Base-by-base conservation (phyloP, 2,329 filamentous ascomycete genomes). In the Monilinia polystroma region DNA sequence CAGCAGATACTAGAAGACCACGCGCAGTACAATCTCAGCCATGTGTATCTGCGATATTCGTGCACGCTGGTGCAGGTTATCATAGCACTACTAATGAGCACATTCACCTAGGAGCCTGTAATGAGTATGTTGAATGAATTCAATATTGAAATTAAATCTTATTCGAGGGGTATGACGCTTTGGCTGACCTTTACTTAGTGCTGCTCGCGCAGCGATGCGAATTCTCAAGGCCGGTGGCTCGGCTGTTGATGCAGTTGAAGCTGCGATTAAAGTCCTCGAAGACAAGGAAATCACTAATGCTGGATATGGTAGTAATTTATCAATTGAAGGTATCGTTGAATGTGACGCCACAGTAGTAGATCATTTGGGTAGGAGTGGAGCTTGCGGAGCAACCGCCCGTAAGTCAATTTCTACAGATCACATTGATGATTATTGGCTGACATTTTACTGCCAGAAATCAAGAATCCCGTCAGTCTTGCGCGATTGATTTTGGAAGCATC, bases 261-360 rank as follows among this genome's bases (percentile, higher is more conserved):
- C 90, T 62, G 92, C 95, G 41, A 87, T 99, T 74, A 91, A 90
- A 72, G 83, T 92, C 26, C 86, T 99, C 23, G 95, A 99, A 79
- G 92, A 99, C 76, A 89, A 90, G 67, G 93, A 97, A 74, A 96
- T 99, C 71, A 99, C 96, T 47, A 99, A 99, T 77, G 91, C 94
- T 49, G 95, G 95, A 0, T 98, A 91, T 76, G 95, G 96, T 57
- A 99, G 95, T 79, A 99, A 99, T 74, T 81, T 99, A 32, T 89
- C 92, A 55, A 91, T 96, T 70, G 90, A 97, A 72, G 95, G 95
- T 1, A 86, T 88, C 1, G 95, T 98, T 16, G 95, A 99, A 77
- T 96, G 93, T 73, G 95, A 99, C 81, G 95, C 95, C 66, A 93
- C 92, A 0, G 86, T 99, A 64, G 90, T 99, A 52, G 93, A 99